These are phyloP conservation scores for Volvox reticuliferus DNA, from an alignment of 139 green algal genomes.

Conservation along the genomic window DNA sequence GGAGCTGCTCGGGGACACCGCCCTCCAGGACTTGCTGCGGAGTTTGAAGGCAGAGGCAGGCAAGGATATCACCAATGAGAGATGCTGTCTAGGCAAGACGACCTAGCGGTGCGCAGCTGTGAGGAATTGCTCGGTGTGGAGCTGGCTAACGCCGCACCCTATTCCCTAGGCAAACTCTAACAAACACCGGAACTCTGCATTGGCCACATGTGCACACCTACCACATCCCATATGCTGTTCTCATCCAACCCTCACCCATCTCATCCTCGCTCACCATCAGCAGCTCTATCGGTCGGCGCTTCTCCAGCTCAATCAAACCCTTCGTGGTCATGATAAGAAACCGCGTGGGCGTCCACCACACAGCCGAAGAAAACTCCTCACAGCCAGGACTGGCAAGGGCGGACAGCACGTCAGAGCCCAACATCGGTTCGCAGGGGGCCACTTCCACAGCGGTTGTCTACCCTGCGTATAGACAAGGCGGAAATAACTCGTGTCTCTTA, in stretches of 20 bases:
- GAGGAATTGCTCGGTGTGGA: too few species aligned
- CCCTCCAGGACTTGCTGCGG: slow-evolving; percentile 39
- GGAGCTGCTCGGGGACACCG: slow-evolving; percentile 20
- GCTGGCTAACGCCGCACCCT: too few species aligned
- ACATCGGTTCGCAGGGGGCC: slow-evolving; percentile 23
- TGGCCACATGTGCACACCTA: too few species aligned
- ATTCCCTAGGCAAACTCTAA: too few species aligned
- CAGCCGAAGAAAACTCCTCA: slow-evolving; percentile 80
- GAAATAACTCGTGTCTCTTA: too few species aligned
- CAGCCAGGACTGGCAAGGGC: slow-evolving; percentile 1
- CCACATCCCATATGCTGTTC: too few species aligned
- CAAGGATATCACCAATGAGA: too few species aligned
- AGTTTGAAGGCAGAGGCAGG: background rate
- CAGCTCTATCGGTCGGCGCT: slow-evolving; percentile 76
- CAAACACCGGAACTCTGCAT: too few species aligned
- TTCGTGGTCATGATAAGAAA: slow-evolving; percentile 88
- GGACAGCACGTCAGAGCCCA: slow-evolving; percentile 37
- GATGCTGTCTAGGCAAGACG: too few species aligned
- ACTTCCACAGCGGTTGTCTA: slow-evolving; percentile 61
- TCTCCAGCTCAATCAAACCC: slow-evolving; percentile 84
- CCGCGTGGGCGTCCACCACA: slow-evolving; percentile 70
- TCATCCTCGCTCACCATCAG: slow-evolving; percentile 76
- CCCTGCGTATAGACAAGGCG: too few species aligned
- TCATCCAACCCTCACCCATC: too few species aligned
- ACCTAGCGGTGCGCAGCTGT: too few species aligned